Percentiles rank a stretch among this genome's conserved stretches.
Conservation (phyloP, 2,329 filamentous ascomycete genomes). For the Verticillium isaacii region DNA sequence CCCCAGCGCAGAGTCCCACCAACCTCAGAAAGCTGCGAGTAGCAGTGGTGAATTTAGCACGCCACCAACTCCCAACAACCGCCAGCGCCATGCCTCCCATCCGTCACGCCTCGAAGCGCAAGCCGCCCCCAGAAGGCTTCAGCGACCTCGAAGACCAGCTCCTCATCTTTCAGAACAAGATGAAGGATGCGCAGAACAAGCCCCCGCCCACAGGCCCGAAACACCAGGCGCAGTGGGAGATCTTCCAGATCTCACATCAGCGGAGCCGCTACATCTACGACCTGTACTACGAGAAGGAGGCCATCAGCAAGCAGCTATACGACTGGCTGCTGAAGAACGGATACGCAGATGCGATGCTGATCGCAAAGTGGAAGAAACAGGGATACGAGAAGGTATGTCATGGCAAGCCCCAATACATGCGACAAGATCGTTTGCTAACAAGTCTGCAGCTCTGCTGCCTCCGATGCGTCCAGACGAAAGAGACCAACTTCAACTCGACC, state of each 20-base stretch:
- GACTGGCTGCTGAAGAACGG: slow-evolving; percentile 96
- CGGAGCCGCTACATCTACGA: slow-evolving; percentile 92
- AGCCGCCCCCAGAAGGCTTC: slow-evolving; percentile 81
- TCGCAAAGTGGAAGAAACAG: slow-evolving; percentile 99
- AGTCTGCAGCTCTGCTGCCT: slow-evolving; percentile 75
- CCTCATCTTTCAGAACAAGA: slow-evolving; percentile 81
- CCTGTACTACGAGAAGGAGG: slow-evolving; percentile 95
- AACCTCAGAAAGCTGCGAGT: background rate
- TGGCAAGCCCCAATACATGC: background rate
- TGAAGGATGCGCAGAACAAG: slow-evolving; percentile 93
- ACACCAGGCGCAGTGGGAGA: slow-evolving; percentile 91
- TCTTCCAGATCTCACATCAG: slow-evolving; percentile 96
- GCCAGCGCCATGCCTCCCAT: slow-evolving; percentile 65
- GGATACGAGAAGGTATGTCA: slow-evolving; percentile 86
- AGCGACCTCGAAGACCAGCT: slow-evolving; percentile 84
- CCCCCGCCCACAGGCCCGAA: slow-evolving; percentile 74
- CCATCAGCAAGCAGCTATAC: slow-evolving; percentile 86
- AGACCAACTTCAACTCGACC: slow-evolving; percentile 97
- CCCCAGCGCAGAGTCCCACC: background rate
- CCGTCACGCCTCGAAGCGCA: slow-evolving; percentile 69
- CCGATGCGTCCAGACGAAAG: slow-evolving; percentile 97
- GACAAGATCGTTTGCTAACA: slow-evolving; percentile 14
- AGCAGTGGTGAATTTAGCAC: background rate
- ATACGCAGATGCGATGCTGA: slow-evolving; percentile 91
- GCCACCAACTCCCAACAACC: background rate